These are phyloP conservation scores for Pseudoscleropodium purum DNA, from an alignment of 225 moss, liverwort and hornwort species.

Conservation along the genomic window DNA sequence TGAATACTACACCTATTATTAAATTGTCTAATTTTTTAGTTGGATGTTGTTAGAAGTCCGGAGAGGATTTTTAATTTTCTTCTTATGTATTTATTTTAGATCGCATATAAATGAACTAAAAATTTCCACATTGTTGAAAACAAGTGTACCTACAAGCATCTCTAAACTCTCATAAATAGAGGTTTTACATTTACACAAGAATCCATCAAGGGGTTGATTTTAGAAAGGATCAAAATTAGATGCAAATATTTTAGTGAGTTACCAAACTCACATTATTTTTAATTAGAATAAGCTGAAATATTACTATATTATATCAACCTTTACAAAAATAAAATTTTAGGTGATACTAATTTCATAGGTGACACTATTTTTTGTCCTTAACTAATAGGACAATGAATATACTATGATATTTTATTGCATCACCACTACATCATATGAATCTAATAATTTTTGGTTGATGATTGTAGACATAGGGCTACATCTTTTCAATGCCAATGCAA, in stretches of 20 bases:
- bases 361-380: neutral
- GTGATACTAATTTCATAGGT: neutral
- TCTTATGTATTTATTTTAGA: too few relatives aligned
- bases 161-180: fast-evolving
- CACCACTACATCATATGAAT: too few relatives aligned
- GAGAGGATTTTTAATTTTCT: neutral
- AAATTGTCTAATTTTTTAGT: neutral
- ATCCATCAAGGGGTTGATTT: fast-evolving
- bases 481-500: neutral
- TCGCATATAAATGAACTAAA: fast-evolving
- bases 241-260: fast-evolving
- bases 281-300: neutral
- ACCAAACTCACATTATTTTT: neutral
- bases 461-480: neutral
- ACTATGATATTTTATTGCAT: neutral
- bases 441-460: neutral
- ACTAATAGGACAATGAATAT: fast-evolving
- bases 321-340: neutral
- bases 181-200: neutral
- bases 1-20: neutral
- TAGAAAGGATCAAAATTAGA: neutral
- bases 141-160: fast-evolving
- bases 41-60: too few relatives aligned
- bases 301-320: neutral
- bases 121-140: neutral